These are phyloP conservation scores for Cyberlindnera bimundalis DNA, from an alignment of 805 yeast genomes.

Conservation along the genomic window DNA sequence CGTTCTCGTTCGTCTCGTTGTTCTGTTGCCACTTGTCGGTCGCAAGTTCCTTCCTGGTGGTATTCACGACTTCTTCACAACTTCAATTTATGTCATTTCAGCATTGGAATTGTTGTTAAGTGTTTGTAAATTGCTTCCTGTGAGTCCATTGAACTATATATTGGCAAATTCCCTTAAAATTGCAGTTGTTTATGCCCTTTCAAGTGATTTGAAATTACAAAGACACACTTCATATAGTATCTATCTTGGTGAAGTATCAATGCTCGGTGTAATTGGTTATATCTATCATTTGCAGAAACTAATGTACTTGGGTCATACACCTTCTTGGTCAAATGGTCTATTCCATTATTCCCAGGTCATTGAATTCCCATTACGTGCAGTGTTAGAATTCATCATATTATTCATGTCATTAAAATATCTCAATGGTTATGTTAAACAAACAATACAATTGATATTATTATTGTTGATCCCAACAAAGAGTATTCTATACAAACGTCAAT, in stretches of 20 bases:
- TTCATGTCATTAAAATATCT: conserved; percentile 18
- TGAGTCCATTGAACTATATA: conserved; percentile 4
- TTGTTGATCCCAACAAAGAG: conserved; percentile 20
- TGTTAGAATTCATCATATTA: conserved; percentile 20
- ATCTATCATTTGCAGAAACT: conserved; percentile 21
- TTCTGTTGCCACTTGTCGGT: conserved; percentile 64
- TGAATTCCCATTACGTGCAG: conserved; percentile 15
- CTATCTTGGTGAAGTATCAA: conserved; percentile 10
- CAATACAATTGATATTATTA: conserved; percentile 11
- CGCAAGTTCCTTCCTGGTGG: conserved; percentile 65
- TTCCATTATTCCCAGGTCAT: conserved; percentile 8
- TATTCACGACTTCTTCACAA: conserved; percentile 56
- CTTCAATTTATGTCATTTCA: neutral
- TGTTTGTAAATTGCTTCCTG: conserved; percentile 10
- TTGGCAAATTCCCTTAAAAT: conserved; percentile 11
- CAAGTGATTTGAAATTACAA: conserved; percentile 9
- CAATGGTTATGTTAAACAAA: neutral
- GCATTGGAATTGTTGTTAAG: conserved; percentile 11
- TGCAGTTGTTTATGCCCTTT: conserved; percentile 2
- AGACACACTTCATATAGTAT: conserved; percentile 17
- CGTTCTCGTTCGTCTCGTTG: conserved; percentile 41
- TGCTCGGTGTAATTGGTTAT: conserved; percentile 12
- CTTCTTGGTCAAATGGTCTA: conserved; percentile 6
- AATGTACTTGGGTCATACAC: conserved; percentile 11
- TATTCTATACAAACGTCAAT: conserved; percentile 15